Evolutionary conservation across 2,329 filamentous ascomycete genomes (phyloP), one percentile per base, ranked within the genome.

Genomic region (Aspergillus cejpii): DNA sequence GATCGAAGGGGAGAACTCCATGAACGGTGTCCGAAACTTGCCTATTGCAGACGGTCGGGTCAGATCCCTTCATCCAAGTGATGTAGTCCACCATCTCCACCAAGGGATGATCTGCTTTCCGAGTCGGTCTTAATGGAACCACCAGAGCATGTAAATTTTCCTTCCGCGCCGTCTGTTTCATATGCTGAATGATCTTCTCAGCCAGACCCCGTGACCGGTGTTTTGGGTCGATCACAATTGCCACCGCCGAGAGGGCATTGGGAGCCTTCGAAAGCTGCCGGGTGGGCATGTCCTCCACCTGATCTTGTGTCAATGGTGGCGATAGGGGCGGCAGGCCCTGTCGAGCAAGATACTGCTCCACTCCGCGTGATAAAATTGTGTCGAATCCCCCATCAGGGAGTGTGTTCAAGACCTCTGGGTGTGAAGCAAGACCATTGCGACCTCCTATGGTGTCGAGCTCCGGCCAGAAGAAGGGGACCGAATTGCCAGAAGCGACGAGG

Each of bases 301-400:
- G 28, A 10, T 43, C 33, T 31, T 21, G 10, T 19, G 17, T 27
- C 21, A 37, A 19, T 12, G 26, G 6, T 5, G 28, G 3, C 24
- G 43, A 17, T 14, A 14, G 17, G n/a, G 10, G 6, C 10, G 39
- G 37, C 10, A 45, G 15, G 14, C 12, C n/a, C 6, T 42, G 38
- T 23, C 38, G 39, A 8, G 17, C 5, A n/a, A 38, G 12, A 29
- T 19, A 36, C 24, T 45, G 43, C n/a, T 27, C 11, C 2, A 45
- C 43, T 8, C 29, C 38, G 2, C 27, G 39, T 15, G 39, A 12
- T 5, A 45, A 17, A 15, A 42, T 42, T 10, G 43, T 45, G 27
- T 45, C 29, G 20, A 23, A 45, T 1, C 29, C 38, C 12, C 43
- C 38, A 3, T 20, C 15, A 12, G 34, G 34, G 12, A 21, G 34